A percentile compares a stretch with the other conserved stretches of the same genome.
phyloP scores from a whole-genome alignment of 106 monocot genomes.

The Chionographis japonica region DNA sequence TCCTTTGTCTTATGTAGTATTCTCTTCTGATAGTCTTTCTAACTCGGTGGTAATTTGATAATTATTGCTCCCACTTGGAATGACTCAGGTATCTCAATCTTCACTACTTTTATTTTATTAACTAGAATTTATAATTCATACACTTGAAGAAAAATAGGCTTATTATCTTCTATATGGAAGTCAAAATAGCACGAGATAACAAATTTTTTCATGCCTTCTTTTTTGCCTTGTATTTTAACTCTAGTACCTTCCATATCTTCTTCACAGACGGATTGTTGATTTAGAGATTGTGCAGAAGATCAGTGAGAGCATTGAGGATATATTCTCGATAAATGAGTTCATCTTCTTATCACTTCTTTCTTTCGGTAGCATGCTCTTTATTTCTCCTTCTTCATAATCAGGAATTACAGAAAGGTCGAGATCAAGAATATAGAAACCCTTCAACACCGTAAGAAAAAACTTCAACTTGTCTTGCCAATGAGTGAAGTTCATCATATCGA shows the following conservation, averaged over 20 bases:
- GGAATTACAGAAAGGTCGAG: neutral
- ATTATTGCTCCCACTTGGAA: slow-evolving; percentile 7
- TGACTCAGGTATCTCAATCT: slow-evolving; percentile 1
- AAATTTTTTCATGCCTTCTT: slow-evolving; percentile 6
- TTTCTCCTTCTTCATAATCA: neutral
- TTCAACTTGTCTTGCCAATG: slow-evolving; percentile 17
- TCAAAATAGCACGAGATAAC: slow-evolving; percentile 4
- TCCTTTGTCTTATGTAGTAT: neutral
- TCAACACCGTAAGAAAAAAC: slow-evolving; percentile 1
- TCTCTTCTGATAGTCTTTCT: slow-evolving; percentile 18
- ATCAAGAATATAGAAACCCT: slow-evolving; percentile 7
- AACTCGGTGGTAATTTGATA: slow-evolving; percentile 10
- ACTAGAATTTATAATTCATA: slow-evolving; percentile 7
- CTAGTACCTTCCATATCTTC: slow-evolving; percentile 4
- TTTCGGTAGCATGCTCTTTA: neutral
- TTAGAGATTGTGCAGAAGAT: slow-evolving; percentile 5
- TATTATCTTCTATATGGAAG: slow-evolving; percentile 1
- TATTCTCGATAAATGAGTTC: slow-evolving; percentile 3
- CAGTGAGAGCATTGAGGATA: neutral
- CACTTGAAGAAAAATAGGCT: neutral
- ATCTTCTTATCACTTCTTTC: slow-evolving; percentile 11
- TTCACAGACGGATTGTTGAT: neutral
- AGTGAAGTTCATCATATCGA: slow-evolving; percentile 13
- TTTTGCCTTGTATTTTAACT: slow-evolving; percentile 6
- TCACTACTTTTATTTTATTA: slow-evolving; percentile 2